Evolutionary conservation across 148 eudicot genomes (phyloP), one percentile per base, ranked within the genome.

Genomic region (Pharnaceum exiguum): DNA sequence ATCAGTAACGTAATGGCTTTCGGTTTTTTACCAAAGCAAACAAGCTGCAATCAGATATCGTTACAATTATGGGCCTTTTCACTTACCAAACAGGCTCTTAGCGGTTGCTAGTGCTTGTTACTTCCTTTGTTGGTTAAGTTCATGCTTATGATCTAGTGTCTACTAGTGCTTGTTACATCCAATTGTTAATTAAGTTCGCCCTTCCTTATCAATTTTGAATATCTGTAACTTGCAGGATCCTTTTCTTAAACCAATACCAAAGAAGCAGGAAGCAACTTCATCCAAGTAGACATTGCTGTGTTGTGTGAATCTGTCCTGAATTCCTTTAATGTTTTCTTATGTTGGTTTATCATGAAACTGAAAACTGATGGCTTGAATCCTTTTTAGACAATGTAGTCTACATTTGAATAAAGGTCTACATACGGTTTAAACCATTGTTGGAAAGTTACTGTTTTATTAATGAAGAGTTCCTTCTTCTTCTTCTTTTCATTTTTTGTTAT

Each of bases 211-310:
- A 28, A n/a, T 29, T 22, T 5, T 39, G 10, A 2, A 11, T 38
- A 2, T 69, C 17, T 46, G 5, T 0, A 10, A 29, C 25, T 1
- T 62, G 50, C 75, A 77, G 82, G 82, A 67, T 33, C 73, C 76
- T 58, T 69, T 69, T 46, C 55, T 43, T 13, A 77, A 73, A 39
- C 40, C 45, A 30, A 40, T 39, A n/a, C 43, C 68, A 30, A 62
- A 48, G 70, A 74, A 58, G 64, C 70, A 73, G 57, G 67, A 70
- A 31, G 60, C 63, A 36, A 29, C 72, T 63, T 46, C 75, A 57
- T 17, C 78, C 66, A 77, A 77, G 65, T 77, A 70, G 59, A 45
- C 12, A 30, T 19, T 10, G 3, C 28, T 9, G 17, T 11, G 26
- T 21, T 37, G 35, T 42, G 52, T 43, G 49, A 36, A 51, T 57